Percentiles rank a stretch among this genome's conserved stretches.
These are phyloP conservation scores for Cicer bijugum DNA, from an alignment of 306 rosid species.

Conservation along the genomic window DNA sequence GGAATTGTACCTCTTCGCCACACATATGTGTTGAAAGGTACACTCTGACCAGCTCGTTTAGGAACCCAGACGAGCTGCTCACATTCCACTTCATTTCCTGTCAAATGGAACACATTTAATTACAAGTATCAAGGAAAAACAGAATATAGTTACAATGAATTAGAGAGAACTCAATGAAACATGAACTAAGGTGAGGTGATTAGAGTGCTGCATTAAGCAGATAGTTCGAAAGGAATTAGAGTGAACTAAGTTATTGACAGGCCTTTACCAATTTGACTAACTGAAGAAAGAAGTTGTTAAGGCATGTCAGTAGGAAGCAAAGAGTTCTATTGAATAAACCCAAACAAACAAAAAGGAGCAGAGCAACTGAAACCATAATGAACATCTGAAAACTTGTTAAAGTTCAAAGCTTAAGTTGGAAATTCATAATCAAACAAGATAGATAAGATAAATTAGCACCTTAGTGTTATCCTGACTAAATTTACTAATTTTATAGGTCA, in stretches of 20 bases:
- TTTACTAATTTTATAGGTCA: slow-evolving; percentile 27
- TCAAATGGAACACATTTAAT: slow-evolving; percentile 41
- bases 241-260: slow-evolving; percentile 15
- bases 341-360: background rate
- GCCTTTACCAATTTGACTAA: slow-evolving; percentile 24
- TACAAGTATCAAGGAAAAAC: slow-evolving; percentile 9
- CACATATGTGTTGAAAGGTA: slow-evolving; percentile 82
- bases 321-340: background rate
- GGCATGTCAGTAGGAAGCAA: slow-evolving; percentile 17
- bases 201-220: slow-evolving; percentile 28
- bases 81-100: slow-evolving; percentile 99
- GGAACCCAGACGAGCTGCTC: slow-evolving; percentile 98
- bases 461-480: slow-evolving; percentile 7
- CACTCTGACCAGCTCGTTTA: slow-evolving; percentile 77
- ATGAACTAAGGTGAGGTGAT: background rate
- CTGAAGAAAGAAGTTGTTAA: background rate
- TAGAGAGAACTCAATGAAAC: background rate
- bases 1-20: slow-evolving; percentile 99
- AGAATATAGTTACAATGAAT: slow-evolving; percentile 21
- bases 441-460: slow-evolving; percentile 11
- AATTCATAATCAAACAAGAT: slow-evolving; percentile 18
- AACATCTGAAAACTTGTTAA: slow-evolving; percentile 17
- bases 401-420: slow-evolving; percentile 26
- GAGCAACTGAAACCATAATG: slow-evolving; percentile 24
- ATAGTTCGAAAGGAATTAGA: slow-evolving; percentile 28